These are phyloP conservation scores for Phialophora expanda DNA, from an alignment of 2,329 filamentous ascomycete species.

Conservation along the genomic window DNA sequence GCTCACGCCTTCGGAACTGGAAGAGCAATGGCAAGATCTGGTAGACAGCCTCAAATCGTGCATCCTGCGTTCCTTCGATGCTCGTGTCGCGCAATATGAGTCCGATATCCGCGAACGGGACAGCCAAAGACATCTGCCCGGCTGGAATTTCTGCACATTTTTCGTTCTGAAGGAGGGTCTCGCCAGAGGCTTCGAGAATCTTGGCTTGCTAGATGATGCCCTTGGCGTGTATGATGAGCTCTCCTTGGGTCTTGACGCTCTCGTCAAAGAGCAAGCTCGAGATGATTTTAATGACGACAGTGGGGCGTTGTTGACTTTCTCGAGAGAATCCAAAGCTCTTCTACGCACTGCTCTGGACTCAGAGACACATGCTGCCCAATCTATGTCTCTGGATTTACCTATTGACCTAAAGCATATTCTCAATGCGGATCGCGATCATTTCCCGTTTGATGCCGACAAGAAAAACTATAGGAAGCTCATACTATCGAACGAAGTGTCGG, in stretches of 20 bases:
- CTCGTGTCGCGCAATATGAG: slow-evolving; percentile 90
- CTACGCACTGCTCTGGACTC: slow-evolving; percentile 58
- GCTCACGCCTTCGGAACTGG: slow-evolving; percentile 76
- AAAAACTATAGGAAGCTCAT: slow-evolving; percentile 93
- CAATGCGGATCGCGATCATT: slow-evolving; percentile 32
- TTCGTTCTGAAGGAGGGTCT: slow-evolving; percentile 97
- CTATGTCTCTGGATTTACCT: slow-evolving; percentile 40
- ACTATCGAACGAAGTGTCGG: slow-evolving; percentile 88
- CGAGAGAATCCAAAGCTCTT: slow-evolving; percentile 71
- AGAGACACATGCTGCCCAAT: slow-evolving; percentile 22
- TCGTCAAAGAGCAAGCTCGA: slow-evolving; percentile 74
- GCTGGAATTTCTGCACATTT: slow-evolving; percentile 99
- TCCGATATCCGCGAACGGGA: slow-evolving; percentile 97
- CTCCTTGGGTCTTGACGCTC: slow-evolving; percentile 80
- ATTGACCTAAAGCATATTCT: slow-evolving; percentile 27
- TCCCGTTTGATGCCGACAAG: slow-evolving; percentile 59
- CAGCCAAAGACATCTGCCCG: slow-evolving; percentile 80
- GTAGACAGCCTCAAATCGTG: slow-evolving; percentile 83
- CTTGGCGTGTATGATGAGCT: slow-evolving; percentile 94
- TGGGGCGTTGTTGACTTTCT: slow-evolving; percentile 72
- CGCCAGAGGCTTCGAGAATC: slow-evolving; percentile 91
- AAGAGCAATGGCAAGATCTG: slow-evolving; percentile 81
- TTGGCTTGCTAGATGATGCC: slow-evolving; percentile 93
- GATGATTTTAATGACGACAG: slow-evolving; percentile 69
- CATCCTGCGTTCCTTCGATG: slow-evolving; percentile 88